Evolutionary conservation across 805 yeast species (phyloP), one percentile per base, ranked within the genome.

Genomic region (Metschnikowia reukaufii): DNA sequence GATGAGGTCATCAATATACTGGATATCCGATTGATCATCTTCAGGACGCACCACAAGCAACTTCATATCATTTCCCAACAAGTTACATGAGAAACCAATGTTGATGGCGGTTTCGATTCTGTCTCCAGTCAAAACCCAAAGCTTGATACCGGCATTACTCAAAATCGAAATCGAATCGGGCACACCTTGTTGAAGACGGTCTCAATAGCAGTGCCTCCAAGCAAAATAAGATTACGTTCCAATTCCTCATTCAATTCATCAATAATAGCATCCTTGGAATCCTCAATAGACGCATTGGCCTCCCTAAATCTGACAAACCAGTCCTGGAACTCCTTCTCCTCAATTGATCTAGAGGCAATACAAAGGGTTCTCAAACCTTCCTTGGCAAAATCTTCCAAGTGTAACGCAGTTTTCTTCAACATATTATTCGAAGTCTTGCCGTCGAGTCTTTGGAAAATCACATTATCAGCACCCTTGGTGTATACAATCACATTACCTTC

Each of bases 51-150:
- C 74, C 19, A 84, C 82, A 37, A 86, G 68, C 39, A 87, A 64
- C 52, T 84, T 80, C 92, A 87, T 85, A 36, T 76, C 81, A 45
- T 75, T 81, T 40, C 79, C 81, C 42, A 86, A 69, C 56, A 86
- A 70, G 52, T 86, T 84, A 66, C 92, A 86, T 13, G 88, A 82
- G 60, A 83, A 86, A 1, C 92, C 94, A 64, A 86, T 86, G 61
- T 85, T 84, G 61, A 86, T 86, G 2, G 94, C 94, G 8, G 94
- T 86, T 65, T 86, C 94, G 42, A 86, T 81, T 62, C 83, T 81
- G 65, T 86, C 94, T 53, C 94, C 94, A 8, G 94, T 86, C 25
- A 86, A 72, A 44, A 86, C 91, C 94, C 94, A 86, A 40, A 86
- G 69, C 63, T 86, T 86, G 57, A 86, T 82, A 40, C 94, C 94